These are phyloP conservation scores for Sphagnum tenellum DNA, from an alignment of 225 moss, liverwort and hornwort genomes.

Conservation along the genomic window DNA sequence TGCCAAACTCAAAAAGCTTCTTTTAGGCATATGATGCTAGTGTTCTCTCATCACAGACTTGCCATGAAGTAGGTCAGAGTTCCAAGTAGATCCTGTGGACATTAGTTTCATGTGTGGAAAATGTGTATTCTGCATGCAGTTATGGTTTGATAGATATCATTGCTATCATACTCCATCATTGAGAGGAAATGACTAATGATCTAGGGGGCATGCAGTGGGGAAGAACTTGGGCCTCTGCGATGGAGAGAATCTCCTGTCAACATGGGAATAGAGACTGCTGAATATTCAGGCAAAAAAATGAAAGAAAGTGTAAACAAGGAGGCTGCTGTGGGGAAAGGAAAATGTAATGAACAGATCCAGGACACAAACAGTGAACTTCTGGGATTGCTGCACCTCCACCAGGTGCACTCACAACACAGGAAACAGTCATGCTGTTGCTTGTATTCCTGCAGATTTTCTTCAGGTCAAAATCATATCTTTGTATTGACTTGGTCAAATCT, in stretches of 20 bases:
- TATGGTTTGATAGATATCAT: background rate
- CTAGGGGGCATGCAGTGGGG: slow-evolving; percentile 44
- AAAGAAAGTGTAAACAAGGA: slow-evolving; percentile 13
- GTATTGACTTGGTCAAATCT: slow-evolving; percentile 13
- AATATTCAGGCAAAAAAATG: slow-evolving; percentile 9
- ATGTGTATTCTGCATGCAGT: background rate
- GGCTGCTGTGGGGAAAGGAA: background rate
- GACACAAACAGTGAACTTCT: background rate
- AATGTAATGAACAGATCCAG: slow-evolving; percentile 15
- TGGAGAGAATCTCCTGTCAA: slow-evolving; percentile 40
- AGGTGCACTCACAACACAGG: background rate
- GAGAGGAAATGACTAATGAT: too few relatives aligned
- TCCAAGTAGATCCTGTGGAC: too few relatives aligned
- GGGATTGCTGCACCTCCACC: background rate
- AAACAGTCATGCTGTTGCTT: too few relatives aligned
- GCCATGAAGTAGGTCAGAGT: too few relatives aligned
- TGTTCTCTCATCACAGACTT: too few relatives aligned
- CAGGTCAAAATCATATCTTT: background rate
- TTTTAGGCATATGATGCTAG: too few relatives aligned
- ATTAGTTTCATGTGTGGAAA: background rate
- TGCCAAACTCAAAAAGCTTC: too few relatives aligned
- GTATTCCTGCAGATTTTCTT: background rate
- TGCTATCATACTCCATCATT: background rate
- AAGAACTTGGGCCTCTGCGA: slow-evolving; percentile 44
- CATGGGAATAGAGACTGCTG: slow-evolving; percentile 13